Conservation (phyloP, 768 basidiomycete species). For the Pleurotus tuoliensis region DNA sequence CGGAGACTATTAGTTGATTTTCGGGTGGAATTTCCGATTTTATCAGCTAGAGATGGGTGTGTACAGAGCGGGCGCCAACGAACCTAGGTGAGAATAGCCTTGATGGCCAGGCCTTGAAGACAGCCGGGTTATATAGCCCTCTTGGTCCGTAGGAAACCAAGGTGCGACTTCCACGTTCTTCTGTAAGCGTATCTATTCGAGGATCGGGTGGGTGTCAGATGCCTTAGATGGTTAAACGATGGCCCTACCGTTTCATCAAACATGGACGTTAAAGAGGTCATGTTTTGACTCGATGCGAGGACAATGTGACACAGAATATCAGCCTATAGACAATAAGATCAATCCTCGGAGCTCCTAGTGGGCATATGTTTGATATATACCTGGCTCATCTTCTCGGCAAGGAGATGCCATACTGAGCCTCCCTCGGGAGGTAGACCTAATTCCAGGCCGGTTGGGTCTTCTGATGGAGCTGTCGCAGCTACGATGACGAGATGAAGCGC, state of each 20-base stretch:
- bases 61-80: slow-evolving; percentile 12
- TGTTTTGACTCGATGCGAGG: slow-evolving; percentile 40
- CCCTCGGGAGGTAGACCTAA: slow-evolving; percentile 23
- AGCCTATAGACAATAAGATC: slow-evolving; percentile 29
- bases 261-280: slow-evolving; percentile 40
- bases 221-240: neutral
- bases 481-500: slow-evolving; percentile 52
- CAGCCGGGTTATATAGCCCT: slow-evolving; percentile 36
- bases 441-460: slow-evolving; percentile 17
- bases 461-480: slow-evolving; percentile 43
- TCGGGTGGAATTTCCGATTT: slow-evolving; percentile 3
- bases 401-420: slow-evolving; percentile 35
- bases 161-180: slow-evolving; percentile 33
- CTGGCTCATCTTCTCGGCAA: slow-evolving; percentile 42
- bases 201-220: slow-evolving; percentile 6
- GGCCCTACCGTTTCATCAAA: slow-evolving; percentile 42
- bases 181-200: slow-evolving; percentile 35
- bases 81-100: slow-evolving; percentile 22
- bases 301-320: slow-evolving; percentile 59
- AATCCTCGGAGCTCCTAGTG: neutral
- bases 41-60: slow-evolving; percentile 6
- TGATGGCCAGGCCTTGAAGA: slow-evolving; percentile 30
- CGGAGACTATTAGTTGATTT: slow-evolving; percentile 5
- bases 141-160: slow-evolving; percentile 37
- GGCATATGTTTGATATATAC: slow-evolving; percentile 24